Conservation (phyloP, 2,329 filamentous ascomycete genomes). For the Stagonosporopsis tanaceti region DNA sequence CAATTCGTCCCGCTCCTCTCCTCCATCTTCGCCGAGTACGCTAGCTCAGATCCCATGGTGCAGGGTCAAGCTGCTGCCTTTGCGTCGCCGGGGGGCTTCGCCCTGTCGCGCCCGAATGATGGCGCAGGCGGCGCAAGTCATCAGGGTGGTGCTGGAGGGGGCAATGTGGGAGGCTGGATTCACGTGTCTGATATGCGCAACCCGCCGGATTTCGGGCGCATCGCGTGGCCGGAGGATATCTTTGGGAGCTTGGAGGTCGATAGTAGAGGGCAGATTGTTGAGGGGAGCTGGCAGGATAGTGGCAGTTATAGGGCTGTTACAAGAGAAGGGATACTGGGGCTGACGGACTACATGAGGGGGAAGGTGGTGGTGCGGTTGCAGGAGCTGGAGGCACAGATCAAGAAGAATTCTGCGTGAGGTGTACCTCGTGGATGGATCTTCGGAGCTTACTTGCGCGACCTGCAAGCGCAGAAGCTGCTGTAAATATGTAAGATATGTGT, state of each 20-base stretch:
- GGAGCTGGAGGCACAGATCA: constrained; percentile 32
- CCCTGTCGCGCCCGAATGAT: constrained; percentile 53
- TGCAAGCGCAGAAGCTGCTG: background rate
- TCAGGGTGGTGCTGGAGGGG: constrained; percentile 66
- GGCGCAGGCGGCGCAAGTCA: constrained; percentile 64
- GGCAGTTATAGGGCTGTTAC: constrained; percentile 70
- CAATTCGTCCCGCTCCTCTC: constrained; percentile 65
- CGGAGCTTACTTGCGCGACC: background rate
- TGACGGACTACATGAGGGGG: constrained; percentile 35
- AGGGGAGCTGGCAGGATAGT: constrained; percentile 67
- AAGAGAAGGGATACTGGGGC: constrained; percentile 61
- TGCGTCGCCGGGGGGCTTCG: constrained; percentile 65
- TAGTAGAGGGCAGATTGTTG: constrained; percentile 63
- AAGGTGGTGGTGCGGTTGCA: constrained; percentile 31
- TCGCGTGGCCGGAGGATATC: constrained; percentile 72
- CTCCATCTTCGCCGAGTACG: constrained; percentile 62
- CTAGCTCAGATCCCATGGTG: constrained; percentile 63
- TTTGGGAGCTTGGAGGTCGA: constrained; percentile 71
- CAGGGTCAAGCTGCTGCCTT: constrained; percentile 67
- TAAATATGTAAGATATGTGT: constrained; percentile 5
- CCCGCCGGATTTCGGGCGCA: constrained; percentile 70
- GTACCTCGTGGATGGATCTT: background rate
- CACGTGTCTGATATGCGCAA: constrained; percentile 68
- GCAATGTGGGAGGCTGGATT: constrained; percentile 67
- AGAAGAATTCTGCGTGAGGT: constrained; percentile 18